Evolutionary conservation across 176 grass and related monocot species (phyloP).

Genomic region (Eleusine coracana): DNA sequence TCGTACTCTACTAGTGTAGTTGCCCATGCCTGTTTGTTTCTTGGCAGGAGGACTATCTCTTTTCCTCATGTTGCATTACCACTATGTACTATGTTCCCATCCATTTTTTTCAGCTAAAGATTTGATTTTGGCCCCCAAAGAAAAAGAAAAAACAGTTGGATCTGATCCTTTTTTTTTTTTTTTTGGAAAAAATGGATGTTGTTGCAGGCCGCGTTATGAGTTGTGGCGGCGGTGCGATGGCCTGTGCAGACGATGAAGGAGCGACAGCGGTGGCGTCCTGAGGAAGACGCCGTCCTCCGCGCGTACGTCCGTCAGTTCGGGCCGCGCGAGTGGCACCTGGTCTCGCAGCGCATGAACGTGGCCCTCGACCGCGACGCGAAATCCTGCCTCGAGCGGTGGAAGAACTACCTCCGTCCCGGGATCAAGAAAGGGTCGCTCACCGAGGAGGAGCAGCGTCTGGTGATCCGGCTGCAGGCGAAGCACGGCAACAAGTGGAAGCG

Average conservation of each 20-base stretch:
- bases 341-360: constrained; percentile 90
- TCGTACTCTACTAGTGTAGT: not conserved
- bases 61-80: not conserved
- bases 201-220: constrained; percentile 63
- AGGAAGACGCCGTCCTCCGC: constrained; percentile 89
- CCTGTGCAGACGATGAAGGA: constrained; percentile 83
- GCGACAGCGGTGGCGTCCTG: constrained; percentile 91
- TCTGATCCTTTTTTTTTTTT: not conserved
- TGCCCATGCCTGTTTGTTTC: not conserved
- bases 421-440: constrained; percentile 95
- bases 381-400: constrained; percentile 95
- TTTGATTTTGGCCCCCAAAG: not conserved
- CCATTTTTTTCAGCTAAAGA: not conserved
- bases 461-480: constrained; percentile 86
- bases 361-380: constrained; percentile 86
- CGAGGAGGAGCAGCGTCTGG: constrained; percentile 91
- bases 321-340: constrained; percentile 87
- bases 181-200: not conserved
- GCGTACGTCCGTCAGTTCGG: constrained; percentile 93
- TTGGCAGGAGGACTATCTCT: not conserved
- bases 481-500: constrained; percentile 99
- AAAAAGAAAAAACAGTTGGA: too few species aligned
- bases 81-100: not conserved
- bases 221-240: constrained; percentile 57
- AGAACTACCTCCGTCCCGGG: constrained; percentile 91